phyloP scores from a whole-genome alignment of 345 rosid species.

The Citrus sp. region DNA sequence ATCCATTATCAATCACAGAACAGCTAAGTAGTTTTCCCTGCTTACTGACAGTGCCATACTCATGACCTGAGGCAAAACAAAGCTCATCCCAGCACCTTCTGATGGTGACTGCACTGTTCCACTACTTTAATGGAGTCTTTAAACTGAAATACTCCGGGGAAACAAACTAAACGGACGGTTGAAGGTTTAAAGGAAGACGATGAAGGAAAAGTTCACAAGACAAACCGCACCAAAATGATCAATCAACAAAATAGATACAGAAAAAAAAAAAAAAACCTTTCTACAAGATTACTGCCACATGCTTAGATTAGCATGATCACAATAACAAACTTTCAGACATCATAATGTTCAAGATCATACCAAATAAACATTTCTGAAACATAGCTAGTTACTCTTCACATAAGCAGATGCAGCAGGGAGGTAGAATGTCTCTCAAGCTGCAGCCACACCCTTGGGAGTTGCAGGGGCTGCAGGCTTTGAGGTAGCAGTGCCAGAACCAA shows the following conservation, averaged over 20 bases:
- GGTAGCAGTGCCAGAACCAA: conserved; percentile 13
- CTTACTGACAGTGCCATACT: background rate
- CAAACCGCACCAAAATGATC: background rate
- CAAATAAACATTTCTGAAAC: background rate
- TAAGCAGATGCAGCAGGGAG: conserved; percentile 1
- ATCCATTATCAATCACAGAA: too few relatives aligned
- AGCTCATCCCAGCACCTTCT: background rate
- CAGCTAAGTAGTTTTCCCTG: background rate
- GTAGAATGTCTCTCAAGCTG: conserved; percentile 20
- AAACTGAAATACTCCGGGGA: background rate
- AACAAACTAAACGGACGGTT: background rate
- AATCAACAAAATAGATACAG: conserved; percentile 4
- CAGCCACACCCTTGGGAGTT: conserved; percentile 16
- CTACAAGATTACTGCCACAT: background rate
- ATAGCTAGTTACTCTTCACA: conserved; percentile 7
- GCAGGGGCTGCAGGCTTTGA: conserved; percentile 13
- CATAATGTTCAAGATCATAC: conserved; percentile 1
- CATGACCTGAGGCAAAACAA: too few relatives aligned
- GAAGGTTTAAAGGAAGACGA: background rate
- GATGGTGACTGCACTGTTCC: background rate
- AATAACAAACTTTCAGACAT: background rate
- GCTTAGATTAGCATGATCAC: background rate
- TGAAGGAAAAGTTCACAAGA: background rate
- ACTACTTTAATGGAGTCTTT: background rate
- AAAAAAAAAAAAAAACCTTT: background rate